A percentile compares a stretch with the other conserved stretches of the same genome.
These are phyloP conservation scores for Aspergillus fructus DNA, from an alignment of 2,329 filamentous ascomycete species.

Conservation along the genomic window DNA sequence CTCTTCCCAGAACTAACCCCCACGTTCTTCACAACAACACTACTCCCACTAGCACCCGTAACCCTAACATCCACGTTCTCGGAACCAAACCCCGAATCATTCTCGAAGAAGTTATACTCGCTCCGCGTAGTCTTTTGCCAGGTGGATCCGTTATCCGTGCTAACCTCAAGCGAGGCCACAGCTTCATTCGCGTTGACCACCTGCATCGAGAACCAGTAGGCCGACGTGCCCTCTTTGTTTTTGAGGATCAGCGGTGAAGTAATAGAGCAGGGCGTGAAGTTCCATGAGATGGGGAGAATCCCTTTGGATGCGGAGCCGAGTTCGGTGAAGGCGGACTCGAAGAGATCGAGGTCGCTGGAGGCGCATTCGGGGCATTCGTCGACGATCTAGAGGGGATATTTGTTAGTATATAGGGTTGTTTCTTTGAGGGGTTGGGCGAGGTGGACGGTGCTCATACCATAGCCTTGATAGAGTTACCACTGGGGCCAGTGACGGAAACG, in stretches of 20 bases:
- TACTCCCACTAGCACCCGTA: constrained; percentile 54
- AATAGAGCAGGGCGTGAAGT: constrained; percentile 53
- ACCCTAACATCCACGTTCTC: constrained; percentile 56
- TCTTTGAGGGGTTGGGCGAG: background rate
- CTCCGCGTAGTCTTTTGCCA: constrained; percentile 58
- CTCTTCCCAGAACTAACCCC: constrained; percentile 21
- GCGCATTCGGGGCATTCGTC: constrained; percentile 59
- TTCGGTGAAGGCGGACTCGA: constrained; percentile 50
- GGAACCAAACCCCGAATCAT: constrained; percentile 56
- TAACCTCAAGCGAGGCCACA: constrained; percentile 59
- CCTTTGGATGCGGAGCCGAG: constrained; percentile 49
- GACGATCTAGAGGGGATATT: constrained; percentile 43
- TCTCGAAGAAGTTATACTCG: constrained; percentile 64
- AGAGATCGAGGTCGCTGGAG: constrained; percentile 57
- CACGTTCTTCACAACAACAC: constrained; percentile 54
- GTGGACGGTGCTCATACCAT: constrained; percentile 51
- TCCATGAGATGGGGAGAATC: constrained; percentile 52
- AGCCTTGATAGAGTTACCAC: constrained; percentile 59
- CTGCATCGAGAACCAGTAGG: constrained; percentile 62
- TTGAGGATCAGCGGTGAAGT: constrained; percentile 50
- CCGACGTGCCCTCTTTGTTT: constrained; percentile 51
- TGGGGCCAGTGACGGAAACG: constrained; percentile 52
- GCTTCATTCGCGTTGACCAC: constrained; percentile 63
- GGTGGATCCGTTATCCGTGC: constrained; percentile 57
- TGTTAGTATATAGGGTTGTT: background rate